Percentiles rank a stretch among this genome's conserved stretches.
These are phyloP conservation scores for Scenedesmus sp. DNA, from an alignment of 163 green algal genomes.

Conservation along the genomic window DNA sequence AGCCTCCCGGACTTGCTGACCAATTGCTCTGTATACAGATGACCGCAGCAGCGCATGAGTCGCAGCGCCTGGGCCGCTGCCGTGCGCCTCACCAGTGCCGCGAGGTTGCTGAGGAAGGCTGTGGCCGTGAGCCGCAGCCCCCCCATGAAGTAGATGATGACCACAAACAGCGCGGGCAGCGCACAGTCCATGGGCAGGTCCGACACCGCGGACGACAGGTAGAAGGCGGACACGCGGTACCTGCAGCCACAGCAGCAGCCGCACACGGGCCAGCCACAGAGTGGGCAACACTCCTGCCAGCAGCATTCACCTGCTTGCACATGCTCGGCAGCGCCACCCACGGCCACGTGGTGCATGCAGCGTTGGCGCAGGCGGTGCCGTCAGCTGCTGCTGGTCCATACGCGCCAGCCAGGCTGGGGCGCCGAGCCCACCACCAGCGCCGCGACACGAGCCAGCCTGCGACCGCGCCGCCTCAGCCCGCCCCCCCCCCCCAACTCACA, in stretches of 20 bases:
- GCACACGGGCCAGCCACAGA: neutral
- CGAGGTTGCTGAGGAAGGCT: conserved; percentile 85
- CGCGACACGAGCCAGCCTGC: too few relatives aligned
- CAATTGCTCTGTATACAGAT: too few relatives aligned
- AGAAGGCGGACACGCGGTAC: conserved; percentile 95
- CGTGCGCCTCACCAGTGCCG: conserved; percentile 54
- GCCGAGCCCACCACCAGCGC: too few relatives aligned
- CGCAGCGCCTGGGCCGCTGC: neutral
- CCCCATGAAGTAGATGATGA: conserved; percentile 92
- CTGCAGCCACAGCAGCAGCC: conserved; percentile 52
- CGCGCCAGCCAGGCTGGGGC: too few relatives aligned
- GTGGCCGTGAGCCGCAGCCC: conserved; percentile 72
- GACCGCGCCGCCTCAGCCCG: too few relatives aligned
- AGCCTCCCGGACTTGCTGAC: too few relatives aligned
- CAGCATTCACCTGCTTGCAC: neutral
- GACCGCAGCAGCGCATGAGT: neutral
- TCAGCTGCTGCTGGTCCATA: too few relatives aligned
- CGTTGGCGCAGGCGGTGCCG: too few relatives aligned
- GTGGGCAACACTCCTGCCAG: neutral
- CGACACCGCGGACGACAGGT: conserved; percentile 77
- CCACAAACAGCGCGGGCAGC: conserved; percentile 81
- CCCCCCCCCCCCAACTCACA: conserved; percentile 17
- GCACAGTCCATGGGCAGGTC: conserved; percentile 92
- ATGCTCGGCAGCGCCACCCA: too few relatives aligned
- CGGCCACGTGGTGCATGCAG: too few relatives aligned